phyloP scores from a whole-genome alignment of 495 filamentous ascomycete genomes.

The Neurospora cerealis region DNA sequence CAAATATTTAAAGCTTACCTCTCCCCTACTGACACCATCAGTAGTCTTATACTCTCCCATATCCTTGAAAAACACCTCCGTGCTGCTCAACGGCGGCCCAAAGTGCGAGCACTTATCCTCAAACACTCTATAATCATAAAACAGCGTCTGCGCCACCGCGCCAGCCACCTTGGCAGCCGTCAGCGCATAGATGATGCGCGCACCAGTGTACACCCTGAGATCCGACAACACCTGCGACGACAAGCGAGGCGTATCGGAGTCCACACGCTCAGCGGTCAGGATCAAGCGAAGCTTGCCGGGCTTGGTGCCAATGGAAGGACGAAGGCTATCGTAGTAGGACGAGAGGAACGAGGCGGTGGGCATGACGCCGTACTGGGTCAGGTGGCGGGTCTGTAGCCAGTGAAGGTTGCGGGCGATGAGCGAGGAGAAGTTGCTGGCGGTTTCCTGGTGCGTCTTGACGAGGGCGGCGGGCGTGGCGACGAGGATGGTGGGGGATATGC shows the following conservation, averaged over 20 bases:
- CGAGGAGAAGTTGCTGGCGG: conserved; percentile 36
- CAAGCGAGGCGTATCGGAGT: conserved; percentile 41
- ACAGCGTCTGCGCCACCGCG: conserved; percentile 69
- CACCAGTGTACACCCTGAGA: conserved; percentile 66
- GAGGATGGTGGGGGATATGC: conserved; percentile 72
- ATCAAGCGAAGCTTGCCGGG: conserved; percentile 70
- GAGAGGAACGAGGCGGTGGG: conserved; percentile 53
- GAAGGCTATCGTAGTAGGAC: conserved; percentile 47
- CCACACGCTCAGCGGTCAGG: conserved; percentile 52
- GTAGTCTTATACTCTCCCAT: conserved; percentile 47
- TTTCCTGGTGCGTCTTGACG: conserved; percentile 48
- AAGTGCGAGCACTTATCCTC: conserved; percentile 57
- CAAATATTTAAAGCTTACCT: conserved; percentile 35
- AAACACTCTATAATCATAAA: conserved; percentile 75
- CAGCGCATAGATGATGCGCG: conserved; percentile 76
- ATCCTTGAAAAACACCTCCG: conserved; percentile 65
- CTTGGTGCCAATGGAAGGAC: conserved; percentile 50
- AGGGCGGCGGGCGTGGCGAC: conserved; percentile 70
- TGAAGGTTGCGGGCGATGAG: conserved; percentile 38
- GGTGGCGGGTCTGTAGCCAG: conserved; percentile 55
- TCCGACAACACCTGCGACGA: conserved; percentile 63
- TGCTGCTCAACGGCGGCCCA: conserved; percentile 67
- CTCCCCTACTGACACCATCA: conserved; percentile 49
- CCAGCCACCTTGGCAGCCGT: conserved; percentile 76
- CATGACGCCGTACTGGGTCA: conserved; percentile 64